Evolutionary conservation across 2,329 filamentous ascomycete genomes (phyloP), one percentile per base, ranked within the genome.

Genomic region (Sarocladiaceae sp.): DNA sequence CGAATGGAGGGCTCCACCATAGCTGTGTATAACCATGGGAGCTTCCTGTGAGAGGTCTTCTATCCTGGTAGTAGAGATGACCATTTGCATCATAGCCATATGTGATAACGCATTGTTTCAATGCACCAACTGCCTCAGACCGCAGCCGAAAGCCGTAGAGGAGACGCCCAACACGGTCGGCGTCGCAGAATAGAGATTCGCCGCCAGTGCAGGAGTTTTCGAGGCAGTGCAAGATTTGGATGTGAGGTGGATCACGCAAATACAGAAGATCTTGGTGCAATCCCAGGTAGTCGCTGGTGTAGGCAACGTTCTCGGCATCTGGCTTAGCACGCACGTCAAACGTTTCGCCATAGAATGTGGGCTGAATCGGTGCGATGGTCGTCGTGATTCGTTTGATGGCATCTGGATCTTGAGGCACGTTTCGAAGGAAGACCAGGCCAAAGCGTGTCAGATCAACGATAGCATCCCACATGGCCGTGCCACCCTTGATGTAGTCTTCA

Each of bases 251-350:
- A 49, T 89, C 81, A 13, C 79, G 72, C 69, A 94, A 86, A 71
- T 97, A 97, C 52, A 97, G 77, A 36, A 97, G 78, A 65, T 97
- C 94, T 82, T 96, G 94, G 71, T 99, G 94, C 46, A 97, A 84
- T 15, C 88, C 89, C 1, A 97, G 82, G 62, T 85, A 86, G 47
- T 86, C 79, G 62, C 80, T 86, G 1, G 93, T 97, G 71, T 97
- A 91, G 10, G 94, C 93, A 3, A 97, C 88, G 65, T 97, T 97
- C 64, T 93, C 91, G 22, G 92, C 90, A 52, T 89, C 68, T 1
- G 87, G 86, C 51, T 95, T 87, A 3, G 86, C 90, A 51, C 84
- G 82, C 12, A 97, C 93, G 67, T 97, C 88, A 84, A 92, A 97
- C 0, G 90, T 96, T 59, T 79, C 76, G 37, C 94, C 94, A 67